Base-by-base conservation (phyloP, 2,329 filamentous ascomycete species). In the Trichoderma atrobrunneum region DNA sequence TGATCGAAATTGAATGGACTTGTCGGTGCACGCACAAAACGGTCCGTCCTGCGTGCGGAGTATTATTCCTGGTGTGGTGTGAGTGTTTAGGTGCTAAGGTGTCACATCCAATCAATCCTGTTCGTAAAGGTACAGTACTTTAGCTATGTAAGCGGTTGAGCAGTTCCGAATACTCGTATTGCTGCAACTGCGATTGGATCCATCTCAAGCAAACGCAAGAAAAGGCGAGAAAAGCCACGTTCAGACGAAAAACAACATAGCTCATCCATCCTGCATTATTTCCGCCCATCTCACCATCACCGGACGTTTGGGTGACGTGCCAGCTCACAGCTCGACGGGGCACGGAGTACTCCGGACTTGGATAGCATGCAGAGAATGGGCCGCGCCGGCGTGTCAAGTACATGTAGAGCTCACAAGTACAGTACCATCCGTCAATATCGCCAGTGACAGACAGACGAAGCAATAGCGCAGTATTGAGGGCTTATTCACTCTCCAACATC, bases 361-460 rank as follows among this genome's bases (percentile, higher is more conserved):
- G 64, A 36, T 57, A 39, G 39, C 26, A 24, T 34, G 34, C 59
- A 51, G 16, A 60, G 36, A 61, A 28, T 60, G 43, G 56, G 56
- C 56, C 34, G 66, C 66, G 51, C 66, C 66, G 56, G 66, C 39
- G 66, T 69, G 28, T 69, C 54, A 61, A 60, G 28, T 26, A 26
- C 26, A 26, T 26, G 5, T 69, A 69, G 56, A 69, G 66, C 56
- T 54, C 48, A 43, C n/a, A 24, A 54, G 48, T 24, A 54, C 48
- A 12, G n/a, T 24, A 24, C 48, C 48, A 24, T 48, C 54, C 18
- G 26, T 21, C 24, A 57, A 34, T 56, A 36, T 67, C 51, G 30
- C 54, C 32, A 60, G 57, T 34, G 57, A 60, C 57, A 60, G 57
- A n/a, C 57, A 60, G 28, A 21, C 57, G 57, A 12, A 1, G 18